Base-by-base conservation (phyloP, 2,329 filamentous ascomycete species). In the Arthrinium phaeospermum region DNA sequence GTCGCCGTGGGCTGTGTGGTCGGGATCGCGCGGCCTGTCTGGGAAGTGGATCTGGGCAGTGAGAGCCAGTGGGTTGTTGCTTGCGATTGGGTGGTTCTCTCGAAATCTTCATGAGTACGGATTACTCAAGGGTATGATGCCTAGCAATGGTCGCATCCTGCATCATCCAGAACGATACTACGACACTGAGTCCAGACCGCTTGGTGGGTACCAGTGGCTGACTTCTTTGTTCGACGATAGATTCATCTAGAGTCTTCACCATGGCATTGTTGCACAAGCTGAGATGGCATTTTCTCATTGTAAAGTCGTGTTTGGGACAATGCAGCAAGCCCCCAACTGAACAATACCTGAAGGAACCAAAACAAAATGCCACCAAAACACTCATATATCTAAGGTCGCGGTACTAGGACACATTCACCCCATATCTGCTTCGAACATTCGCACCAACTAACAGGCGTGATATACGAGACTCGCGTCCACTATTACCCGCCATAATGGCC, bases 51-150 rank as follows among this genome's bases (percentile, higher is more conserved):
- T 37, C 72, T 84, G 1, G 77, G 75, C 27, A 76, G 69, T 3
- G 76, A 77, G 46, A 80, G 80, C 3, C 75, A 74, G 4, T 83
- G 82, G 79, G 78, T 75, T 4, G 81, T 84, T 30, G 81, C 80
- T 27, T 83, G 81, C 70, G 81, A 83, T 68, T 84, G 82, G 82
- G 78, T 73, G 72, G 73, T 80, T 37, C 69, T 80, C 13, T 73
- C 57, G 22, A 24, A 67, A 5, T 34, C 57, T 12, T 14, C 34
- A 41, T 64, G 57, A 64, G 30, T n/a, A 64, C 2, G 8, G 19
- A n/a, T 37, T 22, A 37, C 30, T 19, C 37, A 61, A 37, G 4
- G 30, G 1, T 7, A n/a, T 61, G 34, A 22, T n/a, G 19, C 8
- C 19, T 6, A 19, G 22, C 19, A n/a, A n/a, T 27, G 19, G 22